phyloP scores from a whole-genome alignment of 257 asterid genomes.

The Forsythia suspensa region DNA sequence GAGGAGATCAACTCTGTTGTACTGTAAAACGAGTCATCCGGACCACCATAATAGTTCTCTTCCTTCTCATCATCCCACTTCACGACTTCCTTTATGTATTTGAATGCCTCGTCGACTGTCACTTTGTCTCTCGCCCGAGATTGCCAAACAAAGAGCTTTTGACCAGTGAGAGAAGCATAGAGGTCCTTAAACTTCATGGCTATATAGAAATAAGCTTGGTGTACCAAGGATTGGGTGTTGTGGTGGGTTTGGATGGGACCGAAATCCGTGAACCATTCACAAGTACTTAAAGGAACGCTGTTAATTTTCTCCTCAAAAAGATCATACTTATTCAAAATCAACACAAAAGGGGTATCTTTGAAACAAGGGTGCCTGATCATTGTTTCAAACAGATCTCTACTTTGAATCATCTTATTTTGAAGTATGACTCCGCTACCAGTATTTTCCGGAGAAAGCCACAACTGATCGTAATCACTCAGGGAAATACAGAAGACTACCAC shows the following conservation, averaged over 20 bases:
- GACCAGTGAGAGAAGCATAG: conserved; percentile 59
- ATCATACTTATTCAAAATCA: conserved; percentile 83
- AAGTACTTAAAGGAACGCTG: conserved; percentile 58
- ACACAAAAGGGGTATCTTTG: conserved; percentile 68
- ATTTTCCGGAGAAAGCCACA: conserved; percentile 45
- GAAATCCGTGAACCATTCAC: conserved; percentile 85
- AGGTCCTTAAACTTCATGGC: conserved; percentile 96
- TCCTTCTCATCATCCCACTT: conserved; percentile 94
- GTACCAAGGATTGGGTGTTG: conserved; percentile 79
- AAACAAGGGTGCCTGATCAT: conserved; percentile 73
- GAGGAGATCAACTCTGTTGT: conserved; percentile 78
- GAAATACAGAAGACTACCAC: conserved; percentile 73
- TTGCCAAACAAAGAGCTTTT: conserved; percentile 86
- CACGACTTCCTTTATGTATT: conserved; percentile 76
- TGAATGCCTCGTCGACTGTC: conserved; percentile 83
- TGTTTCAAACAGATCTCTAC: conserved; percentile 70
- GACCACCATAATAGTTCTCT: conserved; percentile 48
- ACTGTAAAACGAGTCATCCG: conserved; percentile 87
- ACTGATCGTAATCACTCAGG: conserved; percentile 78
- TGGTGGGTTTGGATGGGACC: conserved; percentile 63
- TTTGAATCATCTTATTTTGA: conserved; percentile 83
- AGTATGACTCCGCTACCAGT: conserved; percentile 38
- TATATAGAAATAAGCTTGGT: conserved; percentile 80
- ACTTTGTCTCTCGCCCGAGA: conserved; percentile 71
- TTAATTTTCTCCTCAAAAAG: conserved; percentile 76